Percentiles rank a stretch among this genome's conserved stretches.
phyloP scores from a whole-genome alignment of 2,329 filamentous ascomycete genomes.

The Fusarium sp. region DNA sequence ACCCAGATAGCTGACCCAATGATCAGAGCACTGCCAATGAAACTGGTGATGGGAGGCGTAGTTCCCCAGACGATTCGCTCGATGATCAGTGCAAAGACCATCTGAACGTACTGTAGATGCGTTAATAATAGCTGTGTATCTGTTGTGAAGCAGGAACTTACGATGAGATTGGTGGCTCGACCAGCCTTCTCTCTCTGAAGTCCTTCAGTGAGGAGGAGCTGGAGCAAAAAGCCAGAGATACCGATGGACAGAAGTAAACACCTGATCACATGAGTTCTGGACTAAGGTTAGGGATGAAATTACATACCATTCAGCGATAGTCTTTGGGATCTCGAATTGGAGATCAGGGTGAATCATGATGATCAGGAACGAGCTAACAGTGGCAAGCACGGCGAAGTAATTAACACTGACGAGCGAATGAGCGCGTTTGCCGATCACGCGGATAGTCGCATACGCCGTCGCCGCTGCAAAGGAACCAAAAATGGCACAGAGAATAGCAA shows the following conservation, averaged over 20 bases:
- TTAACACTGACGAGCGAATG: conserved; percentile 82
- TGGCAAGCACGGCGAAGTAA: conserved; percentile 77
- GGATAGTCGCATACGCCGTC: conserved; percentile 76
- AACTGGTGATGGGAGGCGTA: conserved; percentile 51
- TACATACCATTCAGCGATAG: conserved; percentile 42
- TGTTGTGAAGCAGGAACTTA: neutral
- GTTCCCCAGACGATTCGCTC: conserved; percentile 57
- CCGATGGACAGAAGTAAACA: conserved; percentile 71
- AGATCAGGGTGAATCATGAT: conserved; percentile 61
- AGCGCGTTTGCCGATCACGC: conserved; percentile 78
- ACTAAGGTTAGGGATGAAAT: rapidly evolving
- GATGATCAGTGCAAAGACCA: conserved; percentile 51
- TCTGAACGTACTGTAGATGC: conserved; percentile 44
- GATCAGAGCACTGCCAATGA: conserved; percentile 53
- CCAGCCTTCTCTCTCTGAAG: conserved; percentile 72
- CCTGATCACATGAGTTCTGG: conserved; percentile 50
- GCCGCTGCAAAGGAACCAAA: conserved; percentile 76
- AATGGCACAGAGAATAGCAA: conserved; percentile 73
- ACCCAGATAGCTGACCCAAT: conserved; percentile 56
- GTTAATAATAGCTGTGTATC: no score
- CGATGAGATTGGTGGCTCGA: conserved; percentile 47
- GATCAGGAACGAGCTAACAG: conserved; percentile 69
- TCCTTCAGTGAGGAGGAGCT: conserved; percentile 80
- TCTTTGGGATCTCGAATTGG: conserved; percentile 50
- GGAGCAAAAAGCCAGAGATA: conserved; percentile 78